phyloP scores from a whole-genome alignment of 768 basidiomycete genomes.

The Albatrellus ellisii region DNA sequence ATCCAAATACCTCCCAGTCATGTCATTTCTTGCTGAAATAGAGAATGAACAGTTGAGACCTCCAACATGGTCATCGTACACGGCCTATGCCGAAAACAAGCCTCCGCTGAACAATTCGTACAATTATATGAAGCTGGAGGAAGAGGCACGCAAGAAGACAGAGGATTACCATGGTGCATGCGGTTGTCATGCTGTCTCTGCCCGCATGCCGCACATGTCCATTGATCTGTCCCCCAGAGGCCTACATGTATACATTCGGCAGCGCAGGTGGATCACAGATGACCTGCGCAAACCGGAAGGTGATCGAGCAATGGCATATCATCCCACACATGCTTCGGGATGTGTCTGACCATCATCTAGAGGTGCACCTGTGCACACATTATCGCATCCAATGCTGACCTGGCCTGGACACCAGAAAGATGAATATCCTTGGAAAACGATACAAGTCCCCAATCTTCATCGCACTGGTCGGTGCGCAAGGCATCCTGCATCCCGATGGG shows the following conservation, averaged over 20 bases:
- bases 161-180: slow-evolving; percentile 41
- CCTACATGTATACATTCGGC: slow-evolving; percentile 66
- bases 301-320: slow-evolving; percentile 56
- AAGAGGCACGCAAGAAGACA: slow-evolving; percentile 46
- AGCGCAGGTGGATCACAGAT: slow-evolving; percentile 65
- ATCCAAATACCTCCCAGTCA: too few species aligned
- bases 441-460: slow-evolving; percentile 49
- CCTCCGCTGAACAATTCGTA: slow-evolving; percentile 38
- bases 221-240: slow-evolving; percentile 27
- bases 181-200: not conserved
- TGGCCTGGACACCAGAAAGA: slow-evolving; percentile 24
- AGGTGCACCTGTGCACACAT: slow-evolving; percentile 24
- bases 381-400: not conserved
- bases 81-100: not conserved
- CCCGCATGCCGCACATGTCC: not conserved
- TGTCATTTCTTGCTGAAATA: too few species aligned
- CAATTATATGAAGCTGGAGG: slow-evolving; percentile 46
- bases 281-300: slow-evolving; percentile 48
- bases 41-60: too few species aligned
- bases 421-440: slow-evolving; percentile 56
- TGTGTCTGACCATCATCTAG: slow-evolving; percentile 40
- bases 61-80: not conserved
- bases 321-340: slow-evolving; percentile 74
- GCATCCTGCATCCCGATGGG: slow-evolving; percentile 53
- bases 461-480: slow-evolving; percentile 63